These are phyloP conservation scores for Aspergillus pseudonomiae DNA, from an alignment of 2,329 filamentous ascomycete species.

Conservation along the genomic window DNA sequence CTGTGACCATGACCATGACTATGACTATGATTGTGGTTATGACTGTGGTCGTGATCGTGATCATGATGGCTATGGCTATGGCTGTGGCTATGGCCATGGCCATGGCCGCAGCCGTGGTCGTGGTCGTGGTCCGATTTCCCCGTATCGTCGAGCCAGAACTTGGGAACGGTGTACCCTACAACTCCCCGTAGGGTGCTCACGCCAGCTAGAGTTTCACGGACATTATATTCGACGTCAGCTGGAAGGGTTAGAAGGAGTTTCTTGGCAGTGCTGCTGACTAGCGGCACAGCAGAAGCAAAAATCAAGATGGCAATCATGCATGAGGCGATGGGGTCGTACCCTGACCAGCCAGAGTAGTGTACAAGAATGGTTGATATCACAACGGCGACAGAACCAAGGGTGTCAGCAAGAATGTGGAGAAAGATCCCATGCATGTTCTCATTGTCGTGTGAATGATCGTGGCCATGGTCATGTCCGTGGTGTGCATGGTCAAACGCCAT, in stretches of 20 bases:
- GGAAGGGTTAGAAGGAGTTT: slow-evolving; percentile 83
- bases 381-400: slow-evolving; percentile 89
- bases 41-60: slow-evolving; percentile 35
- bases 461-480: slow-evolving; percentile 53
- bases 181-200: slow-evolving; percentile 83
- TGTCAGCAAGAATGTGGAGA: slow-evolving; percentile 91
- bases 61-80: slow-evolving; percentile 32
- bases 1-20: slow-evolving; percentile 29
- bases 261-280: slow-evolving; percentile 82
- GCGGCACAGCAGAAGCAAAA: slow-evolving; percentile 84
- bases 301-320: slow-evolving; percentile 93
- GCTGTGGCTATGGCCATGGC: slow-evolving; percentile 32
- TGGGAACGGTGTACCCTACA: slow-evolving; percentile 79
- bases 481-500: slow-evolving; percentile 74
- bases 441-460: slow-evolving; percentile 68
- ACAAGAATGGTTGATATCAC: slow-evolving; percentile 89
- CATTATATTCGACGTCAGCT: slow-evolving; percentile 80
- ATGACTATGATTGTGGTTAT: slow-evolving; percentile 34
- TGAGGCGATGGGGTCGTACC: slow-evolving; percentile 92
- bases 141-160: slow-evolving; percentile 88
- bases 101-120: slow-evolving; percentile 33
- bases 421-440: slow-evolving; percentile 99
- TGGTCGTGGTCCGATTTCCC: slow-evolving; percentile 48
- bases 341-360: slow-evolving; percentile 84
- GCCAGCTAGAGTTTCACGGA: slow-evolving; percentile 83